A percentile compares a stretch with the other conserved stretches of the same genome.
Evolutionary conservation across 768 basidiomycete genomes (phyloP).

Genomic region (Pleurotus citrinopileatus): DNA sequence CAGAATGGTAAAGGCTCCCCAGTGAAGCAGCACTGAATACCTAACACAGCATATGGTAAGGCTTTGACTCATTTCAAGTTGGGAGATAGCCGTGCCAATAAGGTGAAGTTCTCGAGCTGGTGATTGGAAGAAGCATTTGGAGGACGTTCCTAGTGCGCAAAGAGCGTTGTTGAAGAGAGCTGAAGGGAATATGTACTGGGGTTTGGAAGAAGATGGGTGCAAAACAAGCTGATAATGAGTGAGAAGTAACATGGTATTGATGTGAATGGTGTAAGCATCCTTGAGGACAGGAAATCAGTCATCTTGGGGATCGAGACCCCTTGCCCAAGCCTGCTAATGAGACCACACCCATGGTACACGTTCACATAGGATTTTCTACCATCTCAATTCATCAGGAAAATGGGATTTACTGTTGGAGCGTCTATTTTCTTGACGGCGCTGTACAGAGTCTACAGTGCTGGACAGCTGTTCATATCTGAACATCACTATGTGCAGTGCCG

Average conservation of each 20-base stretch:
- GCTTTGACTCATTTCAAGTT: neutral
- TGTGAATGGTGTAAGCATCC: neutral
- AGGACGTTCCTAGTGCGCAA: neutral
- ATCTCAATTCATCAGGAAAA: too few relatives aligned
- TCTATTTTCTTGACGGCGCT: too few relatives aligned
- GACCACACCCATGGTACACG: too few relatives aligned
- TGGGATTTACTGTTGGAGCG: too few relatives aligned
- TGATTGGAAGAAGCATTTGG: neutral
- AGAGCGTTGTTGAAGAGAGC: neutral
- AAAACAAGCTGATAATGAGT: neutral
- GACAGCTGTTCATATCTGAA: too few relatives aligned
- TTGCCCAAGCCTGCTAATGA: too few relatives aligned
- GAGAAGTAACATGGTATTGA: neutral
- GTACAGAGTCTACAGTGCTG: too few relatives aligned
- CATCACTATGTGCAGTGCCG: too few relatives aligned
- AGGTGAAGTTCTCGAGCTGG: neutral
- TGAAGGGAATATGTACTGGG: neutral
- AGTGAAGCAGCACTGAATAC: conserved; percentile 6
- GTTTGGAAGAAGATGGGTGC: neutral
- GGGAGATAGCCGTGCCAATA: neutral
- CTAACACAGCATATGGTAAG: neutral
- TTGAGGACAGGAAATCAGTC: neutral
- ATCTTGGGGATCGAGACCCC: neutral
- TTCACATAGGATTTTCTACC: too few relatives aligned
- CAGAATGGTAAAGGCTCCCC: conserved; percentile 10